phyloP scores from a whole-genome alignment of 1,284 basidiomycete species.

The Bjerkandera adusta region DNA sequence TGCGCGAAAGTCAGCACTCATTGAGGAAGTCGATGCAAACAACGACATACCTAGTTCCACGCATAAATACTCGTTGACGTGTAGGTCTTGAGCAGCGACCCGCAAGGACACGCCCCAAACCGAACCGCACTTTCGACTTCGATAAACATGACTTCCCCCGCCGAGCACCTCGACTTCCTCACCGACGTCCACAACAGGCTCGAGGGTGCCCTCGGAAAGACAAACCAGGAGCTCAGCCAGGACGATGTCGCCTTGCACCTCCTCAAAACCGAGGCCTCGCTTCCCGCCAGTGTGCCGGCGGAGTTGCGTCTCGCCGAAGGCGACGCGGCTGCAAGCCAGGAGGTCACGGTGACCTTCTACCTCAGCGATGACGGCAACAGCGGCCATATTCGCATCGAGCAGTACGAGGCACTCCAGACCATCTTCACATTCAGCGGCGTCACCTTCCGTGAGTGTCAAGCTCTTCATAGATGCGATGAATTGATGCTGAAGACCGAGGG shows the following conservation, averaged over 20 bases:
- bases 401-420: not conserved
- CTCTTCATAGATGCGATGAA: no score
- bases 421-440: not conserved
- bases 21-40: not conserved
- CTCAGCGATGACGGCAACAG: not conserved
- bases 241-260: not conserved
- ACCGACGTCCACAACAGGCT: not conserved
- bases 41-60: not conserved
- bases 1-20: not conserved
- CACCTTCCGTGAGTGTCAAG: not conserved
- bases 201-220: not conserved
- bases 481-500: no score
- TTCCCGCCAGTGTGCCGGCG: not conserved
- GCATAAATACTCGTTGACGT: not conserved
- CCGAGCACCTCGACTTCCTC: not conserved
- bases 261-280: not conserved
- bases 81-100: not conserved
- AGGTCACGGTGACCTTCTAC: not conserved
- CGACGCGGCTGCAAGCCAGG: not conserved
- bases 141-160: not conserved
- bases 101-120: not conserved
- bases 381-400: not conserved
- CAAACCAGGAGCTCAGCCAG: not conserved
- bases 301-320: not conserved
- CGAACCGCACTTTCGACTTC: not conserved